Evolutionary conservation across 179 eudicot genomes (phyloP).

Genomic region (Spinacia oleracea): DNA sequence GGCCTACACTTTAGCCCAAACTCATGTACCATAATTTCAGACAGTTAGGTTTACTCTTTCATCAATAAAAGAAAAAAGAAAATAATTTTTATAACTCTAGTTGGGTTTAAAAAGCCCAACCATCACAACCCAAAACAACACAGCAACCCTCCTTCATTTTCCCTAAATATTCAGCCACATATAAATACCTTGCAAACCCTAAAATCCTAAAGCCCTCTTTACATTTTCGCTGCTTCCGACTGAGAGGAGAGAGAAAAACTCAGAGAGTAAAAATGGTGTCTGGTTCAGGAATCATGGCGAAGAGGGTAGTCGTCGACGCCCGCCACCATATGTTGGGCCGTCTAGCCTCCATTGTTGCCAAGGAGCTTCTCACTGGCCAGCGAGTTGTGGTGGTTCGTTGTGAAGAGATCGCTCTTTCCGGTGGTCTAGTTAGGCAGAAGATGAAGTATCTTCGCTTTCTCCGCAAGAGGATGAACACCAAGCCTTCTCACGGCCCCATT

Average conservation of each 20-base stretch:
- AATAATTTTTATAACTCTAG: too few species aligned
- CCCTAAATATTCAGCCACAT: neutral
- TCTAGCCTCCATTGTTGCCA: conserved; percentile 61
- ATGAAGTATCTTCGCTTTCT: conserved; percentile 82
- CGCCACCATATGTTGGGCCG: conserved; percentile 83
- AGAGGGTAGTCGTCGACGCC: conserved; percentile 64
- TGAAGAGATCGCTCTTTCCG: conserved; percentile 83
- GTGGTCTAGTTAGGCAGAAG: conserved; percentile 80
- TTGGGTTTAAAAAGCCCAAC: neutral
- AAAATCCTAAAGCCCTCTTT: conserved; percentile 22
- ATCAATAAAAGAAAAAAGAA: too few species aligned
- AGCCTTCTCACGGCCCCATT: conserved; percentile 89
- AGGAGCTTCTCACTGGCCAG: conserved; percentile 73
- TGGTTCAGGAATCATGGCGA: conserved; percentile 70
- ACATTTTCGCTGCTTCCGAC: neutral
- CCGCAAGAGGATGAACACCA: conserved; percentile 82
- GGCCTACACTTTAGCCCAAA: too few species aligned
- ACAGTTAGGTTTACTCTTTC: too few species aligned
- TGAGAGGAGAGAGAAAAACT: neutral
- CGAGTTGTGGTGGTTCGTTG: conserved; percentile 68
- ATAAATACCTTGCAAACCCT: conserved; percentile 8
- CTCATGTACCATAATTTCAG: too few species aligned
- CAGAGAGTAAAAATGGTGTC: conserved; percentile 53
- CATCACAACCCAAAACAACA: neutral
- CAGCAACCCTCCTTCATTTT: neutral